These are phyloP conservation scores for Blastocystis sp. DNA, from an alignment of 352 stramenopile species.

Conservation along the genomic window DNA sequence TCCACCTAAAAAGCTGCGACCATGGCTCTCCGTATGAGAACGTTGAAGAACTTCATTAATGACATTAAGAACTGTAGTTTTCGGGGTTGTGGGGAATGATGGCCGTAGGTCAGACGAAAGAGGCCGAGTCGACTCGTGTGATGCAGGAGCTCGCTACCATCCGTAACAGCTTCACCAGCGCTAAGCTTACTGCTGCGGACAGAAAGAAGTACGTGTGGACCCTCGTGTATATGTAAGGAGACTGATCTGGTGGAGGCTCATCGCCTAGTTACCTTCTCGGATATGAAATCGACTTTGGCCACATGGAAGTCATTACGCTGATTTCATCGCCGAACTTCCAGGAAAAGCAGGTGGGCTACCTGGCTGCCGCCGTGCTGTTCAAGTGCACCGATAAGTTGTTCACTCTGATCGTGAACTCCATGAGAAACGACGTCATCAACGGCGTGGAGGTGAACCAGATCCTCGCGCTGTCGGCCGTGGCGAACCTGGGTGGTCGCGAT, in stretches of 20 bases:
- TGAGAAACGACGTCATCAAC: constrained; percentile 89
- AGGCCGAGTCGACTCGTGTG: constrained; percentile 89
- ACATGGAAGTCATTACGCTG: constrained; percentile 92
- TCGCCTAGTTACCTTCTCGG: constrained; percentile 86
- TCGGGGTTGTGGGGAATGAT: constrained; percentile 65
- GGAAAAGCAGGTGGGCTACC: constrained; percentile 87
- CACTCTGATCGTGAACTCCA: constrained; percentile 89
- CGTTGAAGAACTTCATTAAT: constrained; percentile 68
- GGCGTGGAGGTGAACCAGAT: constrained; percentile 82
- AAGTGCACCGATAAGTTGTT: constrained; percentile 81
- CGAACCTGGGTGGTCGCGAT: constrained; percentile 89
- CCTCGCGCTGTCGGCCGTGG: constrained; percentile 89
- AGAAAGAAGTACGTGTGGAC: constrained; percentile 99
- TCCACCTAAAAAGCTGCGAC: neutral
- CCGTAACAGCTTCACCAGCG: constrained; percentile 89
- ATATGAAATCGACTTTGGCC: constrained; percentile 97
- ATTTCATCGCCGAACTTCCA: constrained; percentile 85
- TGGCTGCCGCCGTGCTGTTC: constrained; percentile 90
- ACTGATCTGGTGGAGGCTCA: neutral
- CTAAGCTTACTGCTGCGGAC: constrained; percentile 87
- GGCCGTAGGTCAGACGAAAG: constrained; percentile 78
- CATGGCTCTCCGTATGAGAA: constrained; percentile 69
- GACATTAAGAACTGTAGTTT: constrained; percentile 67
- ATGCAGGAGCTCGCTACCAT: constrained; percentile 97
- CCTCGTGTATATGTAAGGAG: constrained; percentile 89